Evolutionary conservation across 169 alveolate species (phyloP).

Genomic region (Plasmodium vivax): DNA sequence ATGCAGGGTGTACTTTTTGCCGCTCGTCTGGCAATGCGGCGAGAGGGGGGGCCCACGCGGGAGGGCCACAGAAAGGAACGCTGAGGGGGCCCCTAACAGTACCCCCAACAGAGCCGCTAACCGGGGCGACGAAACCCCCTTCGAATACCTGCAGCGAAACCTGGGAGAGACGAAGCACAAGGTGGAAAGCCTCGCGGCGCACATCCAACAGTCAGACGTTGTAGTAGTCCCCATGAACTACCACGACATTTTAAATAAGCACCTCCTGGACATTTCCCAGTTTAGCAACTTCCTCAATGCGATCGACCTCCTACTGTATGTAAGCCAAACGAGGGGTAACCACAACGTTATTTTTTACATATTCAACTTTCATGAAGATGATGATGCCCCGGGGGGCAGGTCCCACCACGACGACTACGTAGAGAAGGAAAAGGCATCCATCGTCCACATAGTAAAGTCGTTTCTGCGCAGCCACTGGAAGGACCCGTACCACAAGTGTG

Average conservation of each 20-base stretch:
- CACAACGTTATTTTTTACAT: conserved; percentile 31
- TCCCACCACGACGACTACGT: not conserved
- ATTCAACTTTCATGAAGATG: conserved; percentile 18
- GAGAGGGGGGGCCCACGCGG: not conserved
- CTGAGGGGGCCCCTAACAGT: not conserved
- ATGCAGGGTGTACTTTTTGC: conserved; percentile 34
- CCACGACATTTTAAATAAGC: conserved; percentile 55
- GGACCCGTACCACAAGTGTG: not conserved
- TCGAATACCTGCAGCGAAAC: conserved; percentile 50
- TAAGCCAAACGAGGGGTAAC: not conserved
- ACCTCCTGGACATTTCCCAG: conserved; percentile 22
- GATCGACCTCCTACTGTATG: not conserved
- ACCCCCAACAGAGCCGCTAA: not conserved
- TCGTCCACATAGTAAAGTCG: not conserved
- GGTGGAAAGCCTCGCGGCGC: not conserved
- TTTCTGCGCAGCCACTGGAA: conserved; percentile 42
- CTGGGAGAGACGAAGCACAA: not conserved
- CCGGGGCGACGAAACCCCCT: not conserved
- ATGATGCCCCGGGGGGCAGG: not conserved
- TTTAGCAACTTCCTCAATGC: conserved; percentile 32
- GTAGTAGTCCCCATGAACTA: conserved; percentile 46
- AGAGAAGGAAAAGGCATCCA: conserved; percentile 18
- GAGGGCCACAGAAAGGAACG: not conserved
- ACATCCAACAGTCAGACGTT: conserved; percentile 18
- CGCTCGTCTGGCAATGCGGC: conserved; percentile 14